phyloP scores from a whole-genome alignment of 2,329 filamentous ascomycete species.

The Neofusicoccum umdonicola region DNA sequence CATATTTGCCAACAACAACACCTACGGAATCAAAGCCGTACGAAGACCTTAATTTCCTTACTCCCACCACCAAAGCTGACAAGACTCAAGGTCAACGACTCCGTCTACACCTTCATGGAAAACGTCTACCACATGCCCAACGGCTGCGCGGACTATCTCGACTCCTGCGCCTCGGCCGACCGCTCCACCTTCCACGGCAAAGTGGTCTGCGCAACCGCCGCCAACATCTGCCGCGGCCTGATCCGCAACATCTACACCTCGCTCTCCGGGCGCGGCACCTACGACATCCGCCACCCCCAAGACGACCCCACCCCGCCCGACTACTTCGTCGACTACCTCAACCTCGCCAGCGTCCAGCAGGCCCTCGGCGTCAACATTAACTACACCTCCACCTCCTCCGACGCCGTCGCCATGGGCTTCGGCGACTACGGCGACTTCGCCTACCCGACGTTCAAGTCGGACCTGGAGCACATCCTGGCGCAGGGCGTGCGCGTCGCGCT shows the following conservation, averaged over 20 bases:
- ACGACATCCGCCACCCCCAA: slow-evolving; percentile 53
- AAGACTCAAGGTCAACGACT: slow-evolving; percentile 40
- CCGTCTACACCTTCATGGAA: slow-evolving; percentile 45
- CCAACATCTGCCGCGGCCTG: slow-evolving; percentile 42
- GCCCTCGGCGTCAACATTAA: slow-evolving; percentile 52
- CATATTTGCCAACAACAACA: slow-evolving; percentile 54
- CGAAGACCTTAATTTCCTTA: neutral
- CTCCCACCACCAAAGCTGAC: neutral
- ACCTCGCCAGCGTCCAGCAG: slow-evolving; percentile 30
- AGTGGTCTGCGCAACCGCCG: slow-evolving; percentile 20
- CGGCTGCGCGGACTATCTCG: slow-evolving; percentile 53
- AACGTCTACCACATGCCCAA: slow-evolving; percentile 45
- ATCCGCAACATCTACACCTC: slow-evolving; percentile 21
- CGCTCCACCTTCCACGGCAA: neutral
- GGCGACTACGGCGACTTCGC: slow-evolving; percentile 45
- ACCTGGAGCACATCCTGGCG: slow-evolving; percentile 52
- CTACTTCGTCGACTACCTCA: slow-evolving; percentile 49
- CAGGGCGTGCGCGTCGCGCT: slow-evolving; percentile 57
- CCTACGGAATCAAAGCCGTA: slow-evolving; percentile 49
- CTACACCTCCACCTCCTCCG: slow-evolving; percentile 44
- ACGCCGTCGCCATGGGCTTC: slow-evolving; percentile 50
- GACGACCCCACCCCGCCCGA: slow-evolving; percentile 54
- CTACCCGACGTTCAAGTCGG: slow-evolving; percentile 45
- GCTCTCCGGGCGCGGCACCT: slow-evolving; percentile 48
- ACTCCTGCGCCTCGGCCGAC: slow-evolving; percentile 47